These are phyloP conservation scores for Setaria italica DNA, from an alignment of 202 grass and related monocot species.

Conservation along the genomic window DNA sequence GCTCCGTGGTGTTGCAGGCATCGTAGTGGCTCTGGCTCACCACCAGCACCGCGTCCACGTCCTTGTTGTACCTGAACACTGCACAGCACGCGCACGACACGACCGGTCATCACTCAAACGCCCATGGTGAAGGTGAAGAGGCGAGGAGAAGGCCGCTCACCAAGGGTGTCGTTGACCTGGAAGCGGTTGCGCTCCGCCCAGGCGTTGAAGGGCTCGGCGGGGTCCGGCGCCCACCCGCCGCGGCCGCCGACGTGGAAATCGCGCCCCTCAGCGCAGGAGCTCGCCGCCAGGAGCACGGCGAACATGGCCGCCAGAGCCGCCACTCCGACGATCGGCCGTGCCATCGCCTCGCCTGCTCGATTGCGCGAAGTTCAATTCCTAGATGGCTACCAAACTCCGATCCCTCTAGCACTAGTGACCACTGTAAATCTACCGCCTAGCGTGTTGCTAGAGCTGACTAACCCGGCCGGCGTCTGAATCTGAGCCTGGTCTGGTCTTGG, in stretches of 20 bases:
- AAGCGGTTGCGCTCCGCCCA: slow-evolving; percentile 86
- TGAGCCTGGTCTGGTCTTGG: neutral
- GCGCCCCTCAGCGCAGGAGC: slow-evolving; percentile 29
- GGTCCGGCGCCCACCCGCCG: slow-evolving; percentile 65
- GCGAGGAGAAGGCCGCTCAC: slow-evolving; percentile 15
- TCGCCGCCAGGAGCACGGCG: slow-evolving; percentile 23
- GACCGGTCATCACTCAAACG: too few species aligned
- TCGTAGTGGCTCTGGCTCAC: slow-evolving; percentile 61
- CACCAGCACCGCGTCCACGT: slow-evolving; percentile 58
- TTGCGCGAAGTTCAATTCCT: neutral
- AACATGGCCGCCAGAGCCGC: neutral
- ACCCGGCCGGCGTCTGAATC: neutral
- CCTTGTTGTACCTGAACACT: slow-evolving; percentile 74
- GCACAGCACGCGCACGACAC: neutral
- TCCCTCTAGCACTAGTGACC: neutral
- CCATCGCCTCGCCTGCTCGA: neutral
- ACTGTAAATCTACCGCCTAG: neutral
- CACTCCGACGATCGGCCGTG: slow-evolving; percentile 5
- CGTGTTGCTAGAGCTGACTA: neutral
- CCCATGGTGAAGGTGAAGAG: too few species aligned
- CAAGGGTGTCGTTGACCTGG: slow-evolving; percentile 79
- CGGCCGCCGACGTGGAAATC: slow-evolving; percentile 67
- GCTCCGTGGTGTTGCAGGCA: slow-evolving; percentile 60
- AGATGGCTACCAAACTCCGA: neutral
- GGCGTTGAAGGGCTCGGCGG: slow-evolving; percentile 50